A percentile compares a stretch with the other conserved stretches of the same genome.
phyloP scores from a whole-genome alignment of 352 stramenopile genomes.

The Thraustochytrium sp. region DNA sequence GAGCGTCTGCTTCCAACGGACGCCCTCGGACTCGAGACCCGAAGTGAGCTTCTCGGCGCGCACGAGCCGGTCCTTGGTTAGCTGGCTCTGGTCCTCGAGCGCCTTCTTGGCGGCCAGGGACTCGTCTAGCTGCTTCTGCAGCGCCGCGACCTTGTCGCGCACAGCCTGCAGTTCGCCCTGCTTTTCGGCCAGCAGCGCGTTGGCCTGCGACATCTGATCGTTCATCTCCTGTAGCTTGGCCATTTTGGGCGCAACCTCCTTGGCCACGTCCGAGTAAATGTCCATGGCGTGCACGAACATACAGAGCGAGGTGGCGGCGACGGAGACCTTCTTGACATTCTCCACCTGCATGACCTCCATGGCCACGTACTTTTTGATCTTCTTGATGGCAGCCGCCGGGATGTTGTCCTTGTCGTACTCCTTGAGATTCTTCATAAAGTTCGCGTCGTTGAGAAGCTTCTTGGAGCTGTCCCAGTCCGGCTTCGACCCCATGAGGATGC shows the following conservation, averaged over 20 bases:
- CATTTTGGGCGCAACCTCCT: constrained; percentile 85
- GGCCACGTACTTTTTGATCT: constrained; percentile 71
- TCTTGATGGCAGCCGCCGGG: constrained; percentile 70
- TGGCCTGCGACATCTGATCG: constrained; percentile 73
- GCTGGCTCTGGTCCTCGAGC: constrained; percentile 71
- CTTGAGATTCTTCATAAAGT: constrained; percentile 81
- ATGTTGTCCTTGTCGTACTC: constrained; percentile 92
- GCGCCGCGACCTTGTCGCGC: constrained; percentile 75
- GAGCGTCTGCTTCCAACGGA: constrained; percentile 82
- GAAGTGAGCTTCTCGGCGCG: constrained; percentile 86
- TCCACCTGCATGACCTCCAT: constrained; percentile 79
- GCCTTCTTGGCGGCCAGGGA: constrained; percentile 82
- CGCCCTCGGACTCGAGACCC: constrained; percentile 83
- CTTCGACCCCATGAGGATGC: constrained; percentile 81
- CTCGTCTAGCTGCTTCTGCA: constrained; percentile 80
- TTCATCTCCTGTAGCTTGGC: constrained; percentile 82
- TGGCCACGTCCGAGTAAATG: constrained; percentile 87
- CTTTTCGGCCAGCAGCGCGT: constrained; percentile 72
- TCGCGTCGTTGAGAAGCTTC: constrained; percentile 74
- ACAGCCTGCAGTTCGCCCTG: constrained; percentile 75
- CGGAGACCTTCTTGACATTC: constrained; percentile 82
- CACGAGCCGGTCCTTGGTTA: constrained; percentile 75
- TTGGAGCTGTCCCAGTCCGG: constrained; percentile 84
- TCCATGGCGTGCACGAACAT: constrained; percentile 91
- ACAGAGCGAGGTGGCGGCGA: constrained; percentile 77